A percentile compares a stretch with the other conserved stretches of the same genome.
These are phyloP conservation scores for Suhomyces panamericanus DNA, from an alignment of 1,139 yeast species.

Conservation along the genomic window DNA sequence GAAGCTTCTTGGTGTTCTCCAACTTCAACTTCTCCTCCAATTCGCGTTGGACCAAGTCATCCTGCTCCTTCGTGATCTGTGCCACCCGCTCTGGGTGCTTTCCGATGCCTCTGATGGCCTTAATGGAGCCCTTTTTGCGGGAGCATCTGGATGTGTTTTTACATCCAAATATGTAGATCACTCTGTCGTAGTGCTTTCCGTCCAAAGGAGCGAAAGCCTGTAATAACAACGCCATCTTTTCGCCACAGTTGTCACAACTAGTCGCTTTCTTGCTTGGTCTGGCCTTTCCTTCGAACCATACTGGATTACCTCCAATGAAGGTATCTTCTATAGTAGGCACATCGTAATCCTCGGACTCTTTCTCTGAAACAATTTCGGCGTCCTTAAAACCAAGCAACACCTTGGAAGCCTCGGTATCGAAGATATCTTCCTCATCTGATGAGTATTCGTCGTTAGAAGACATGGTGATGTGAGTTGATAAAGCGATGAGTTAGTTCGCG, in stretches of 20 bases:
- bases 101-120: conserved; percentile 72
- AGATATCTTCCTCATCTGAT: conserved; percentile 42
- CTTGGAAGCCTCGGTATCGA: conserved; percentile 25
- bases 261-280: conserved; percentile 53
- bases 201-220: conserved; percentile 83
- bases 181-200: conserved; percentile 73
- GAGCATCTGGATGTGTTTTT: conserved; percentile 56
- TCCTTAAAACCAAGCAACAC: conserved; percentile 68
- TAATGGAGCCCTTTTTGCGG: conserved; percentile 64
- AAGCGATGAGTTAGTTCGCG: neutral
- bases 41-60: conserved; percentile 32
- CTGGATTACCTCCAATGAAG: conserved; percentile 76
- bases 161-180: conserved; percentile 79
- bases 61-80: conserved; percentile 38
- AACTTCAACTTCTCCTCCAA: conserved; percentile 24
- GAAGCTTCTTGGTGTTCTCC: conserved; percentile 26
- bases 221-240: conserved; percentile 62
- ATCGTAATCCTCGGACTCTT: conserved; percentile 13
- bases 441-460: conserved; percentile 42
- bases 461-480: conserved; percentile 16
- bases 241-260: conserved; percentile 64
- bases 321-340: conserved; percentile 68
- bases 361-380: conserved; percentile 33
- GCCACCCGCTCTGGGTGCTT: conserved; percentile 55
- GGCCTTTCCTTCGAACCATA: conserved; percentile 55